Evolutionary conservation across 73 alveolate species (phyloP).

Genomic region (Symbiodinium natans): DNA sequence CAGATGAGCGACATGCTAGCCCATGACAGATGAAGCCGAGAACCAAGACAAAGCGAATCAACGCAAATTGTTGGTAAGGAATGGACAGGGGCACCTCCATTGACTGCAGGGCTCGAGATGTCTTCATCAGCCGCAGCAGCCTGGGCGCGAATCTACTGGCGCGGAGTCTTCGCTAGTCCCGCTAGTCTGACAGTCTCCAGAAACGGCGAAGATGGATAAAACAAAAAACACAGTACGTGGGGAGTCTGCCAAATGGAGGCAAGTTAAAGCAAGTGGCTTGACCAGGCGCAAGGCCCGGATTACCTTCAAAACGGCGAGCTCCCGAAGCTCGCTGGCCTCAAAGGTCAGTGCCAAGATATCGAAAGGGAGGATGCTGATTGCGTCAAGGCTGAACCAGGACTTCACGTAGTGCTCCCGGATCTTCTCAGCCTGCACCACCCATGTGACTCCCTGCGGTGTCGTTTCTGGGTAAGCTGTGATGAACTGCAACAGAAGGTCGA

Average conservation of each 20-base stretch:
- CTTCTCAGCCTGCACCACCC: not conserved
- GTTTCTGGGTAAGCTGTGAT: slow-evolving; percentile 6
- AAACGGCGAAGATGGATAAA: too few relatives aligned
- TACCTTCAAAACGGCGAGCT: slow-evolving; percentile 14
- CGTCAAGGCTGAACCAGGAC: slow-evolving; percentile 56
- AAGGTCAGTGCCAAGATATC: slow-evolving; percentile 33
- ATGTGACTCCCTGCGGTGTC: not conserved
- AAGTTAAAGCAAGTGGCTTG: slow-evolving; percentile 11
- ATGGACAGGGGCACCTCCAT: slow-evolving; percentile 78
- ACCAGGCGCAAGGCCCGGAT: slow-evolving; percentile 56
- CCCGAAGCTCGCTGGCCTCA: slow-evolving; percentile 10
- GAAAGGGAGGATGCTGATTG: slow-evolving; percentile 34
- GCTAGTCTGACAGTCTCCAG: too few relatives aligned
- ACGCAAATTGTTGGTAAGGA: slow-evolving; percentile 63
- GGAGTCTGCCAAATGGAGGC: too few relatives aligned
- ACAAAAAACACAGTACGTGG: too few relatives aligned
- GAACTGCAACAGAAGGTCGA: slow-evolving; percentile 10
- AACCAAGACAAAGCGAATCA: slow-evolving; percentile 19
- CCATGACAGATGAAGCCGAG: slow-evolving; percentile 34
- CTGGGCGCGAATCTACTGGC: not conserved
- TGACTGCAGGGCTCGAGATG: slow-evolving; percentile 3
- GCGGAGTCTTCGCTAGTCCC: too few relatives aligned
- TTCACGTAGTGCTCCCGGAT: not conserved
- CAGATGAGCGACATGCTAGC: slow-evolving; percentile 7
- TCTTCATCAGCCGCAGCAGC: slow-evolving; percentile 3